A percentile compares a stretch with the other conserved stretches of the same genome.
These are phyloP conservation scores for Populus hybrid DNA, from an alignment of 441 rosid genomes.

Conservation along the genomic window DNA sequence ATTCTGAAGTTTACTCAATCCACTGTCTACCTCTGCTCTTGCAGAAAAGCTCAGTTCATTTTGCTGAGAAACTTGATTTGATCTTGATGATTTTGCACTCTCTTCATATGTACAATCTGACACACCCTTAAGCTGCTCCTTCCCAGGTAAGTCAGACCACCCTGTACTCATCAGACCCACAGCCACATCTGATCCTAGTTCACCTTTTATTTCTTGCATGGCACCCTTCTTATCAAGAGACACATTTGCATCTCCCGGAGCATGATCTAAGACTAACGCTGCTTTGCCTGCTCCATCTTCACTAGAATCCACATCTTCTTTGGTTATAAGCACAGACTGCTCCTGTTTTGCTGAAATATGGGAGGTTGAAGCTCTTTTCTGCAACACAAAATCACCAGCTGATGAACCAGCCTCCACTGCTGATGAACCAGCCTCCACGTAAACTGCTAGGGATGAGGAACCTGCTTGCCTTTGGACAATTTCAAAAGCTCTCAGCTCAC, in stretches of 20 bases:
- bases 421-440: slow-evolving; percentile 39
- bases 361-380: slow-evolving; percentile 51
- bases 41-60: slow-evolving; percentile 25
- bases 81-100: slow-evolving; percentile 27
- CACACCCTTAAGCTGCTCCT: slow-evolving; percentile 12
- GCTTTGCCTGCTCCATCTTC: slow-evolving; percentile 36
- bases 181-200: slow-evolving; percentile 15
- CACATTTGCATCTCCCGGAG: slow-evolving; percentile 21
- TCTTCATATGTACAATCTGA: slow-evolving; percentile 28
- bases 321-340: slow-evolving; percentile 30
- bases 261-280: slow-evolving; percentile 23
- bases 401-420: too few relatives aligned
- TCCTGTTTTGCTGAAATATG: slow-evolving; percentile 34
- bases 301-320: slow-evolving; percentile 34
- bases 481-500: slow-evolving; percentile 28
- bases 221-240: slow-evolving; percentile 13
- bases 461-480: slow-evolving; percentile 36
- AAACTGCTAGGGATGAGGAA: slow-evolving; percentile 31
- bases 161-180: slow-evolving; percentile 5
- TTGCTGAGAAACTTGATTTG: slow-evolving; percentile 38
- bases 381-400: slow-evolving; percentile 60
- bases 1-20: slow-evolving; percentile 30
- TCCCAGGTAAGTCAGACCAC: slow-evolving; percentile 18
- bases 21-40: slow-evolving; percentile 31
- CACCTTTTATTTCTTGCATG: slow-evolving; percentile 17